phyloP scores from a whole-genome alignment of 768 basidiomycete species.

The Boletus rufocinnamomeus region DNA sequence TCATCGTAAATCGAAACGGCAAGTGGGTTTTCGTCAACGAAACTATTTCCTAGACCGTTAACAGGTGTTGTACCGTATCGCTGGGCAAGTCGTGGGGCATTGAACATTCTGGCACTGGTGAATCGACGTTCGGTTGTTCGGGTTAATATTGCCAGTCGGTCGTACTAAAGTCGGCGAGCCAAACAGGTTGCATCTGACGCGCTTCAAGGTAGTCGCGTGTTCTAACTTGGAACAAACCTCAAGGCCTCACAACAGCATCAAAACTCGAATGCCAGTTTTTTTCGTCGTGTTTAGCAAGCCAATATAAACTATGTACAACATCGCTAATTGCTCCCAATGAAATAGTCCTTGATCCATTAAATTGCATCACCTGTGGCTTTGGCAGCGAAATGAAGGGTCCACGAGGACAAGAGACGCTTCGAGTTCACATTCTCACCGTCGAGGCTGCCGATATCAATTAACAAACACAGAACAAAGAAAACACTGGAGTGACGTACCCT shows the following conservation, averaged over 20 bases:
- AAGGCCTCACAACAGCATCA: background rate
- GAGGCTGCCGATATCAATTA: slow-evolving; percentile 52
- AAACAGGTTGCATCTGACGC: slow-evolving; percentile 12
- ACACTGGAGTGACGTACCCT: slow-evolving; percentile 58
- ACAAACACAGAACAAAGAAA: slow-evolving; percentile 9
- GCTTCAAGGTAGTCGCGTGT: slow-evolving; percentile 13
- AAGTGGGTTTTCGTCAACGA: slow-evolving; percentile 77
- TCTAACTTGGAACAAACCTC: background rate
- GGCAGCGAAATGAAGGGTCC: slow-evolving; percentile 93
- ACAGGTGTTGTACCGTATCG: slow-evolving; percentile 60
- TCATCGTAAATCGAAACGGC: slow-evolving; percentile 76
- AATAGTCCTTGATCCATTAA: slow-evolving; percentile 22
- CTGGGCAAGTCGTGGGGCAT: slow-evolving; percentile 75
- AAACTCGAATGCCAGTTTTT: slow-evolving; percentile 4
- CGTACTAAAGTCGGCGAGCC: slow-evolving; percentile 7
- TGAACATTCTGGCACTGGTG: slow-evolving; percentile 64
- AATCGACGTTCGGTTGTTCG: slow-evolving; percentile 13
- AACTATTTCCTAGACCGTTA: slow-evolving; percentile 67
- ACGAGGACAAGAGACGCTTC: slow-evolving; percentile 79
- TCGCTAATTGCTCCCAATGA: slow-evolving; percentile 14
- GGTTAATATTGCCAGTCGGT: slow-evolving; percentile 9
- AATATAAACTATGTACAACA: slow-evolving; percentile 27
- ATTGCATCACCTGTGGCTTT: slow-evolving; percentile 52
- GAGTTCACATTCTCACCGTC: slow-evolving; percentile 83
- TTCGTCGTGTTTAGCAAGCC: slow-evolving; percentile 13